Conservation (phyloP, 1,139 yeast genomes). For the Yamadazyma trypodendri region DNA sequence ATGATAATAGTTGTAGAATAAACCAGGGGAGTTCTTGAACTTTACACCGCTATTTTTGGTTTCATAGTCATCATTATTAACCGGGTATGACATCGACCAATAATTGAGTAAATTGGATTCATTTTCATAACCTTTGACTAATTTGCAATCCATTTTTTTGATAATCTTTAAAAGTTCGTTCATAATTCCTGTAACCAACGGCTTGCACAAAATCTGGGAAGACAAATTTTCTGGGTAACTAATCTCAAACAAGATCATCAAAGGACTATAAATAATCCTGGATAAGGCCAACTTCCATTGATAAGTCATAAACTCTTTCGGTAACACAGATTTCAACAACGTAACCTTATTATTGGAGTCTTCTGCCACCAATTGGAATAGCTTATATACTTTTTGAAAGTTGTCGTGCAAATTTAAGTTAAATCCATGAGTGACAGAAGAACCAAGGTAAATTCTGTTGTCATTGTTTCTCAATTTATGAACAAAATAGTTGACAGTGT, state of each 20-base stretch:
- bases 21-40: conserved; percentile 46
- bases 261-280: conserved; percentile 72
- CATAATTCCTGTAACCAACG: conserved; percentile 76
- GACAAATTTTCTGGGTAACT: conserved; percentile 58
- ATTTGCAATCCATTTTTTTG: conserved; percentile 74
- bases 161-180: conserved; percentile 73
- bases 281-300: conserved; percentile 89
- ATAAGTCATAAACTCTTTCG: conserved; percentile 62
- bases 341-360: conserved; percentile 33
- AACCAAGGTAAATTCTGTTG: conserved; percentile 41
- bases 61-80: conserved; percentile 11
- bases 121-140: conserved; percentile 63
- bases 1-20: conserved; percentile 62
- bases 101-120: conserved; percentile 57
- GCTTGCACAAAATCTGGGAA: conserved; percentile 76
- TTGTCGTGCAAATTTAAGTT: conserved; percentile 16
- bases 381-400: conserved; percentile 31
- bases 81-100: conserved; percentile 50
- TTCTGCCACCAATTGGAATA: conserved; percentile 36
- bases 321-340: conserved; percentile 49
- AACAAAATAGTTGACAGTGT: conserved; percentile 20
- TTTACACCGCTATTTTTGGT: conserved; percentile 13
- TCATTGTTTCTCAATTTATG: conserved; percentile 34
- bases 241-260: conserved; percentile 70
- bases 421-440: conserved; percentile 21